Evolutionary conservation across 1,139 yeast species (phyloP), one percentile per base, ranked within the genome.

Genomic region (Nadsonia commutata): DNA sequence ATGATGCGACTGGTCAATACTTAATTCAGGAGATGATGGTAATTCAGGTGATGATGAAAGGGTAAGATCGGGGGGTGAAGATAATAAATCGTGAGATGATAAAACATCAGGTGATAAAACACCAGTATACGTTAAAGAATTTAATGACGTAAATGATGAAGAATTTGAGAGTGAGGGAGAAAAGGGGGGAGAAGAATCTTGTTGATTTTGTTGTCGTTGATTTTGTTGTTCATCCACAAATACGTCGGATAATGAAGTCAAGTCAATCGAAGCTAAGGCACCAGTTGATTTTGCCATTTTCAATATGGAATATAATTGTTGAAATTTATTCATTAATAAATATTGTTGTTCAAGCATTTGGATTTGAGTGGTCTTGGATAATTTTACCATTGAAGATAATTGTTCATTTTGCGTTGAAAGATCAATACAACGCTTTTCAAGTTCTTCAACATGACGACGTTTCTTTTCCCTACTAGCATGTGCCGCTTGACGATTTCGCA

Each of bases 401-500:
- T 47, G 48, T 13, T 47, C 52, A 45, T 60, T 62, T 43, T 59
- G 60, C 2, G 53, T 40, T 31, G 52, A 48, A 42, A 64, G 52
- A 11, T 44, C 46, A 17, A 52, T 53, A 46, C 66, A 62, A 49
- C 51, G 52, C 43, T 69, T 62, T 65, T 90, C 97, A 53, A 90
- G 71, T 52, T 77, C 78, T 62, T 86, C 95, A 48, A 90, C 81
- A 60, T 88, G 95, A 59, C 79, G 77, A 58, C 97, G 76, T 74
- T 90, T 90, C 76, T 88, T 88, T 60, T 90, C 98, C 52, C 98
- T 76, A 27, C 95, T 83, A 41, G 95, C 95, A 60, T 90, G 97
- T 40, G 98, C 98, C 20, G 98, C 97, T 59, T 90, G 81, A 56
- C 98, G 76, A 63, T 90, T 90, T 59, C 98, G 75, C 59, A 90